These are phyloP conservation scores for Penicillium occitanis DNA, from an alignment of 2,329 filamentous ascomycete species.

Conservation along the genomic window DNA sequence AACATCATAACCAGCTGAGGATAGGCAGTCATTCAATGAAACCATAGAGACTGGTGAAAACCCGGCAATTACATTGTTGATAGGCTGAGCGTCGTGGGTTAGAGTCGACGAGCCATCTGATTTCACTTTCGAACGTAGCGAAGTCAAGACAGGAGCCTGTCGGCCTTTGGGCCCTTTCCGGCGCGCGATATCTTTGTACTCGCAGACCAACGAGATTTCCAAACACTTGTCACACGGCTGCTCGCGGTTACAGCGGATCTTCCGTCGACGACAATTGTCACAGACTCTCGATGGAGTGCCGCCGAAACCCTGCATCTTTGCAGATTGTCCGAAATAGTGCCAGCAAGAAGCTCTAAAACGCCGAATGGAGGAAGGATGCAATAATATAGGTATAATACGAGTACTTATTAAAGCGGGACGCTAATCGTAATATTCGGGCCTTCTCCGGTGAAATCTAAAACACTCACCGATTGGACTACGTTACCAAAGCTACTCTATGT, in stretches of 20 bases:
- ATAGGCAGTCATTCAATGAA: not conserved
- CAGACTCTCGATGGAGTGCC: not conserved
- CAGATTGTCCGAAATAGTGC: constrained; percentile 2
- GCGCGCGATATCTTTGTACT: constrained; percentile 11
- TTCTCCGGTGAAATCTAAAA: not conserved
- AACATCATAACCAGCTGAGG: not conserved
- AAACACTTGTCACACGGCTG: constrained; percentile 9
- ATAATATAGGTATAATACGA: not conserved
- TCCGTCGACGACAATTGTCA: constrained; percentile 13
- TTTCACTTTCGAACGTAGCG: not conserved
- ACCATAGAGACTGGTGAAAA: not conserved
- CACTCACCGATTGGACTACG: not conserved
- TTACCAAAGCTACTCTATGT: not conserved
- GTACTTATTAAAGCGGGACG: not conserved
- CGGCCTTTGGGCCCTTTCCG: constrained; percentile 3
- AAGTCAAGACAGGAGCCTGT: not conserved
- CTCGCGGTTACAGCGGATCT: constrained; percentile 7
- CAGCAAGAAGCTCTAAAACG: not conserved
- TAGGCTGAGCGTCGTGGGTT: not conserved
- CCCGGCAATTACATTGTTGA: not conserved
- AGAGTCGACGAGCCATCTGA: not conserved
- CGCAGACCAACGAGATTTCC: not conserved
- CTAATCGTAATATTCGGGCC: not conserved
- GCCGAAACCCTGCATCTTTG: not conserved
- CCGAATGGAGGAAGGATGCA: not conserved